Conservation (phyloP, 495 filamentous ascomycete species). For the Glonium stellatum region DNA sequence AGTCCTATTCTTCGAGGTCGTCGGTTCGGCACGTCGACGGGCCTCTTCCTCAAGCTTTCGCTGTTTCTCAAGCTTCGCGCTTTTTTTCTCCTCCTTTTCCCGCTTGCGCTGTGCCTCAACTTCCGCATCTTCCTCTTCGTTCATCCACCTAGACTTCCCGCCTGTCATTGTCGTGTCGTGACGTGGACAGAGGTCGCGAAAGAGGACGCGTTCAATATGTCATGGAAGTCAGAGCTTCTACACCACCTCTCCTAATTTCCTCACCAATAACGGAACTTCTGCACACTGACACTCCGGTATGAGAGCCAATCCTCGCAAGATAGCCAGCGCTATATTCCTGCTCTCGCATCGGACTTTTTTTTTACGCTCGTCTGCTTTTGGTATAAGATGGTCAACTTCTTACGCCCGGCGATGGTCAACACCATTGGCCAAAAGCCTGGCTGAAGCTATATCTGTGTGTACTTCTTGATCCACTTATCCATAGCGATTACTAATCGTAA, state of each 20-base stretch:
- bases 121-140: conserved; percentile 68
- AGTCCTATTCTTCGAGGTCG: conserved; percentile 14
- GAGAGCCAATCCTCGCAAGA: conserved; percentile 22
- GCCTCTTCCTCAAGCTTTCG: conserved; percentile 57
- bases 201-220: background rate
- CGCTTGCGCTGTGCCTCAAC: conserved; percentile 61
- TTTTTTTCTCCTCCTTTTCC: conserved; percentile 87
- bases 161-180: background rate
- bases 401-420: conserved; percentile 67
- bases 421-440: conserved; percentile 75
- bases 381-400: conserved; percentile 19
- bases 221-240: conserved; percentile 24
- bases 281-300: background rate
- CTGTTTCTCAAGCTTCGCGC: conserved; percentile 76
- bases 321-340: conserved; percentile 3
- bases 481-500: conserved; percentile 8
- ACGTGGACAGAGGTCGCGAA: background rate
- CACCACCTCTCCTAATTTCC: background rate
- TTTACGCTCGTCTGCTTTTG: background rate
- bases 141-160: conserved; percentile 73
- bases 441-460: conserved; percentile 71
- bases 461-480: background rate
- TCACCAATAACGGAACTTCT: background rate
- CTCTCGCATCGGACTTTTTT: background rate
- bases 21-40: conserved; percentile 29